These are phyloP conservation scores for Marasmius sp. DNA, from an alignment of 1,284 basidiomycete species.

Conservation along the genomic window DNA sequence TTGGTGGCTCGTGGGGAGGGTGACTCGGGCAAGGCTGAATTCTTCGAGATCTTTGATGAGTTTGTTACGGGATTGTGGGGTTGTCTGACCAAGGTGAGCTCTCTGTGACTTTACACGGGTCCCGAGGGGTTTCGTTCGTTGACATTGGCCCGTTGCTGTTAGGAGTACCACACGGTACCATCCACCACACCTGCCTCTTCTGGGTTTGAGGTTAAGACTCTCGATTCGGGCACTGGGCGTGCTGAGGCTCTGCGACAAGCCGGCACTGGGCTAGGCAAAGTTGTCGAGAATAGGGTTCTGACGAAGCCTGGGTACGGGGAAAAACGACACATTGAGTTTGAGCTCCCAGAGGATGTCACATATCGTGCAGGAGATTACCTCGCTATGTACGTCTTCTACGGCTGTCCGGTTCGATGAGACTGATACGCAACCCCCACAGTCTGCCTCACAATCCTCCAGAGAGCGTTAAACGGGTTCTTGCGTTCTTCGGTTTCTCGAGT, in stretches of 20 bases:
- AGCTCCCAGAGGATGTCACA: conserved; percentile 40
- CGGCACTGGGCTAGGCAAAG: conserved; percentile 38
- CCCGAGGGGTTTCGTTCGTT: no score
- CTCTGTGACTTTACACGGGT: no score
- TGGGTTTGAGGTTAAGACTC: conserved; percentile 31
- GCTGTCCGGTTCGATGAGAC: not conserved
- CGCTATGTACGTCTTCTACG: conserved; percentile 34
- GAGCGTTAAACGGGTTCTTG: conserved; percentile 39
- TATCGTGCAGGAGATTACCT: conserved; percentile 51
- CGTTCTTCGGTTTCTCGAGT: conserved; percentile 37
- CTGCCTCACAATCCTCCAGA: conserved; percentile 40
- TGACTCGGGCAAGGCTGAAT: conserved; percentile 42
- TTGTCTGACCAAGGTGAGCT: conserved; percentile 30
- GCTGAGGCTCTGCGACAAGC: conserved; percentile 37
- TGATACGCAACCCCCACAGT: conserved; percentile 18
- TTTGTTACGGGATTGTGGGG: conserved; percentile 44
- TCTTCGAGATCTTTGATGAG: conserved; percentile 47
- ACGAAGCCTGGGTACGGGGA: conserved; percentile 37
- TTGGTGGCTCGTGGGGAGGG: conserved; percentile 40
- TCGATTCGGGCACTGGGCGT: conserved; percentile 34
- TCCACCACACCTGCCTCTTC: conserved; percentile 17
- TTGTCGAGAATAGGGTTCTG: conserved; percentile 39
- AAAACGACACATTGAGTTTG: conserved; percentile 47
- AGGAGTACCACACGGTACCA: conserved; percentile 28
- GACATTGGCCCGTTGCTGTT: no score